phyloP scores from a whole-genome alignment of 345 rosid genomes.

The Moringa oleifera region DNA sequence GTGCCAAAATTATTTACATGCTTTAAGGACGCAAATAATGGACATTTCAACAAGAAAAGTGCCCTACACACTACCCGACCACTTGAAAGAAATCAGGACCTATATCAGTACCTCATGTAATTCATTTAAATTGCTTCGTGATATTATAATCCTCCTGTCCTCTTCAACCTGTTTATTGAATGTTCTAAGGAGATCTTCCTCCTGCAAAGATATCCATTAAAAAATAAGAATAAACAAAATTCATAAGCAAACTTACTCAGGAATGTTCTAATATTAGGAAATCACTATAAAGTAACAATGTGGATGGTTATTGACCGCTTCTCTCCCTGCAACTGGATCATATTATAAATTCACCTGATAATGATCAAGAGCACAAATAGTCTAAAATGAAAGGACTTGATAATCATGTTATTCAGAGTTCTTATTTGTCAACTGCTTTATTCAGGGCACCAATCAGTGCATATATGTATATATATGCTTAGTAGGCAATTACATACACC shows the following conservation, averaged over 20 bases:
- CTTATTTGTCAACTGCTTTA: no score
- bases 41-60: not conserved
- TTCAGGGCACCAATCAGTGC: no score
- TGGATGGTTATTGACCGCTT: not conserved
- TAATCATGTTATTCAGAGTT: no score
- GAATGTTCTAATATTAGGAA: no score
- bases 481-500: no score
- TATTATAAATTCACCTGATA: not conserved
- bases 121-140: constrained; percentile 79
- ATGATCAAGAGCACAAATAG: not conserved
- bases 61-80: not conserved
- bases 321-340: not conserved
- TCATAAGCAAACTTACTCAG: no score
- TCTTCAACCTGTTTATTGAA: constrained; percentile 92
- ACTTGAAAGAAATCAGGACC: not conserved
- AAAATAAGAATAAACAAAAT: no score
- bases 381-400: not conserved
- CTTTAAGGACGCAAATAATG: no score
- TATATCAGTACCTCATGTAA: constrained; percentile 57
- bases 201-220: constrained; percentile 36
- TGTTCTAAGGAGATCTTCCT: constrained; percentile 59
- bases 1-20: not conserved
- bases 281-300: no score
- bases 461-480: no score
- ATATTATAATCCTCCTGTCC: constrained; percentile 76